Evolutionary conservation across 2,329 filamentous ascomycete genomes (phyloP), one percentile per base, ranked within the genome.

Genomic region (Ceratocystis albifundus): DNA sequence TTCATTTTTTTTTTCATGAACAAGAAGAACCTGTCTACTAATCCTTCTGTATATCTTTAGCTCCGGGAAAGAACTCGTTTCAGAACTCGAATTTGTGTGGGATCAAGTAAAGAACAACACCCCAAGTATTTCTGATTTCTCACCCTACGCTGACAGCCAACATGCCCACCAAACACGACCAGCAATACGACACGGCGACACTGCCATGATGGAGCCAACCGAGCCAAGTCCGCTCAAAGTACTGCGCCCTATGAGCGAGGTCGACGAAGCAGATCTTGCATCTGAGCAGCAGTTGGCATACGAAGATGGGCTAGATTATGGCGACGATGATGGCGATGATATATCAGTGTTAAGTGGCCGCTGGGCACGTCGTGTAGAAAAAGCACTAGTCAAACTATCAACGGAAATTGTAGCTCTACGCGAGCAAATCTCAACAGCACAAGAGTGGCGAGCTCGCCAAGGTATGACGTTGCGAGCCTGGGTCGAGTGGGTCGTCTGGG

Each of bases 11-110:
- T 20, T 32, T 4, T 50, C 30, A 25, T 22, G 20, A 4, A 25
- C 8, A 57, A 20, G 17, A 59, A 4, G 10, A n/a, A n/a, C n/a
- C 17, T 15, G 7, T 50, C 3, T 61, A 44, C 64, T 61, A 41
- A 61, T 44, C 20, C 30, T 1, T 48, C 61, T 46, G 15, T 32
- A 25, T 20, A 3, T n/a, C 32, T 32, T 65, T 70, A 86, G 84
- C 62, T 91, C 96, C 74, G 90, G 90, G 6, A 83, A 87, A 68
- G 92, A 96, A 76, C 81, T 99, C 48, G 92, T 97, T 46, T 82
- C 86, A 8, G 94, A 99, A 75, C 84, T 99, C n/a, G 94, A 99
- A 76, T 99, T 97, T 72, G 93, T 99, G 48, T 99, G 94, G 94
- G 91, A 96, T 71, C 94, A 97, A 75, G 93, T 99, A 71, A 96